These are phyloP conservation scores for Pythium rhizo-oryzae DNA, from an alignment of 352 stramenopile genomes.

Conservation along the genomic window DNA sequence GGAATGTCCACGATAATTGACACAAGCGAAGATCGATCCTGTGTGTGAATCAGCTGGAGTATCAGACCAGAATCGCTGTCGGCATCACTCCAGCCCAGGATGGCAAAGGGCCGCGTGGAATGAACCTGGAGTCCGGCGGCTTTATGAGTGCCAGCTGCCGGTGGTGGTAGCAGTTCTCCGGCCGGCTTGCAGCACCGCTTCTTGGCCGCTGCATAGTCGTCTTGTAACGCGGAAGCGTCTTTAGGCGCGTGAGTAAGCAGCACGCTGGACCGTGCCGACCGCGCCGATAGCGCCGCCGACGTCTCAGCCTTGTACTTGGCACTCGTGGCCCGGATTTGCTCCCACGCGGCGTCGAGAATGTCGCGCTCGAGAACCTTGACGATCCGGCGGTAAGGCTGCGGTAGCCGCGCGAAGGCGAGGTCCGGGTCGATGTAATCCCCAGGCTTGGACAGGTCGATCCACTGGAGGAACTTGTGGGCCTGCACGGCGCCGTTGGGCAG, in stretches of 20 bases:
- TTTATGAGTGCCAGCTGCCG: background rate
- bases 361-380: constrained; percentile 62
- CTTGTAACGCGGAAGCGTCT: constrained; percentile 4
- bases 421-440: constrained; percentile 68
- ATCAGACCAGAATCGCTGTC: background rate
- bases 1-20: background rate
- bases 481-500: constrained; percentile 42
- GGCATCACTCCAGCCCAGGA: background rate
- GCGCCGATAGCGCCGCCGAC: constrained; percentile 23
- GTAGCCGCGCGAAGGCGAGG: constrained; percentile 52
- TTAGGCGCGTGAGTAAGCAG: constrained; percentile 7
- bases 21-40: background rate
- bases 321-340: constrained; percentile 46
- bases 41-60: constrained; percentile 15
- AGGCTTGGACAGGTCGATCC: constrained; percentile 53
- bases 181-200: constrained; percentile 41
- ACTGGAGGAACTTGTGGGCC: constrained; percentile 50
- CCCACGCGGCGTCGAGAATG: constrained; percentile 64
- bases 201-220: constrained; percentile 53
- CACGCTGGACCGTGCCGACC: constrained; percentile 23
- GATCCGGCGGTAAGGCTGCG: constrained; percentile 71
- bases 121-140: constrained; percentile 2
- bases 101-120: constrained; percentile 1
- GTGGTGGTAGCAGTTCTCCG: background rate
- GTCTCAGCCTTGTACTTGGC: constrained; percentile 43